Evolutionary conservation across 177 flowering plant species (phyloP), one percentile per base, ranked within the genome.

Genomic region (Telopea speciosissima): DNA sequence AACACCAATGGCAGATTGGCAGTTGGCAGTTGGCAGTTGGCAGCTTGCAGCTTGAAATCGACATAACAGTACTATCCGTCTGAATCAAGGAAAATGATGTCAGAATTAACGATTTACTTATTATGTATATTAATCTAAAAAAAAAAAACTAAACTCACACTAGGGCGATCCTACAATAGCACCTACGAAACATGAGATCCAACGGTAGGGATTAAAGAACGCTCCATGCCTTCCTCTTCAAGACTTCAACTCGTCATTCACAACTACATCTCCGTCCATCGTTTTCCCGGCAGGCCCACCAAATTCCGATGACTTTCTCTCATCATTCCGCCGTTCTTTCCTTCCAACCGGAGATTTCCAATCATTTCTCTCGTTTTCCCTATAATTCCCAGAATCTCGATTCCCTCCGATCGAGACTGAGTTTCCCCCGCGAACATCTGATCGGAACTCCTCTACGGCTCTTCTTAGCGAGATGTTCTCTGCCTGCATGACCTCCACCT

Each of bases 391-490:
- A 21, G 75, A 68, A 42, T 24, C 68, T 9, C 24, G 68, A 24
- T 36, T 71, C 22, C 68, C 69, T 3, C 22, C 40, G 1, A 31
- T 16, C 21, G 62, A 59, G 23, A 8, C 8, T 13, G 63, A 65
- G 65, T 52, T 74, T 11, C 75, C 73, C n/a, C 58, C 65, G 21
- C 71, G 73, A 19, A 87, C 52, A 25, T 88, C 89, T 13, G 78
- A 78, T 70, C 84, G 77, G 61, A 93, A 79, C 75, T 89, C 94
- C 63, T 85, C 90, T 70, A 91, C 77, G 0, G 91, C 89, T 72
- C 83, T 88, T 70, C 80, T 85, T 74, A 93, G 63, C 72, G 70
- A 40, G 36, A 83, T 84, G 69, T 87, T 93, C 78, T 93, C 96
- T 6, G 76, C 73, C 45, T 80, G 88, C 44, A 90, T 68, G 0